Conservation (phyloP, 2,329 filamentous ascomycete species). For the Hysterium pulicare region DNA sequence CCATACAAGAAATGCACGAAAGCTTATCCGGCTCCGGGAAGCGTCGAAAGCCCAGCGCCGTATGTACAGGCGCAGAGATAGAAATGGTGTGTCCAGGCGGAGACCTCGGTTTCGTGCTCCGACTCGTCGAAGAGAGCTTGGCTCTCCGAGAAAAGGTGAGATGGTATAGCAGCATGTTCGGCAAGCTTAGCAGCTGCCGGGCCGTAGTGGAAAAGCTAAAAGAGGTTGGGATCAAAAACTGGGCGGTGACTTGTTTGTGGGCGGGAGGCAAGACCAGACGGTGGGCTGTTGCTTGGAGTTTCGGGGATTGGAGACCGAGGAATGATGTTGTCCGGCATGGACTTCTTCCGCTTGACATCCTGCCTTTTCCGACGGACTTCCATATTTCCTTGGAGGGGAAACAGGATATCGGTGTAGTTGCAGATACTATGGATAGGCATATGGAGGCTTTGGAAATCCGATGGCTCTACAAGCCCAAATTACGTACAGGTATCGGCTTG, state of each 20-base stretch:
- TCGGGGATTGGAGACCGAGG: conserved; percentile 62
- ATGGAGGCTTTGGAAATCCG: conserved; percentile 57
- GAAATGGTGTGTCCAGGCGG: conserved; percentile 87
- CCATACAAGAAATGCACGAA: conserved; percentile 62
- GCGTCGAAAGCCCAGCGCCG: conserved; percentile 63
- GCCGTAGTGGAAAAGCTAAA: conserved; percentile 60
- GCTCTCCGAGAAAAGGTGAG: conserved; percentile 58
- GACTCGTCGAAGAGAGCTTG: conserved; percentile 69
- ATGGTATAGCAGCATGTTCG: conserved; percentile 93
- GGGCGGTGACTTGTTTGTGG: conserved; percentile 74
- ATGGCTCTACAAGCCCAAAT: conserved; percentile 62
- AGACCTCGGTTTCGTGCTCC: conserved; percentile 69
- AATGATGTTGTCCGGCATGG: conserved; percentile 34
- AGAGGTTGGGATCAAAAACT: conserved; percentile 65
- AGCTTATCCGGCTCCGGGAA: conserved; percentile 62
- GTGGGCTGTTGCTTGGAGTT: conserved; percentile 91
- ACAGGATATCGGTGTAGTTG: conserved; percentile 17
- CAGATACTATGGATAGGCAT: conserved; percentile 43
- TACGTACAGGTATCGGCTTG: conserved; percentile 58
- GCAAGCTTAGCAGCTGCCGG: conserved; percentile 67
- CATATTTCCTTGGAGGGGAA: conserved; percentile 42
- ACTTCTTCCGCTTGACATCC: conserved; percentile 47
- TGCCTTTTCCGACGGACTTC: conserved; percentile 53
- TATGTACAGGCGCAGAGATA: conserved; percentile 70
- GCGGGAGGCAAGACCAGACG: conserved; percentile 72